These are phyloP conservation scores for Thalassiosira livingstoniorum DNA, from an alignment of 352 stramenopile genomes.

Conservation along the genomic window DNA sequence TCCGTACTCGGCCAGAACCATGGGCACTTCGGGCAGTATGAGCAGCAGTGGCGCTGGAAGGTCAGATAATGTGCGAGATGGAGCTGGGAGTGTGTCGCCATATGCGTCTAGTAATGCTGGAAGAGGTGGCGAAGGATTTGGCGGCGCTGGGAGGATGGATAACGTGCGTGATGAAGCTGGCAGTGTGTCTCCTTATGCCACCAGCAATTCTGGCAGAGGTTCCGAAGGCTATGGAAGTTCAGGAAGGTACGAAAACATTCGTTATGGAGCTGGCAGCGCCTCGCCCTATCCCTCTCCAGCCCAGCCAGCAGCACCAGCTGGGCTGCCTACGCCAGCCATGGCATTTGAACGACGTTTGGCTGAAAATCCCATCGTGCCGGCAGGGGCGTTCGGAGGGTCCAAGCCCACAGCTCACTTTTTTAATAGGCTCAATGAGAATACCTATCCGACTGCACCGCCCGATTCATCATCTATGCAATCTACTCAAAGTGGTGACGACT, in stretches of 20 bases:
- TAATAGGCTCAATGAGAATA: slow-evolving; percentile 2
- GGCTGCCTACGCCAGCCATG: slow-evolving; percentile 52
- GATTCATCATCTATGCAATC: background rate
- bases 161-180: slow-evolving; percentile 43
- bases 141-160: slow-evolving; percentile 21
- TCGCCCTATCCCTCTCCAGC: slow-evolving; percentile 11
- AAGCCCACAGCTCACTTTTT: slow-evolving; percentile 60
- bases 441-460: too few species aligned
- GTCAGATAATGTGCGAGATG: slow-evolving; percentile 51
- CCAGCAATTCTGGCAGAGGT: background rate
- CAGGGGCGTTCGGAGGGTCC: slow-evolving; percentile 59
- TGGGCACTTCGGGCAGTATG: slow-evolving; percentile 7
- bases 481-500: background rate
- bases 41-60: slow-evolving; percentile 1
- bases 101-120: too few species aligned
- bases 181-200: background rate
- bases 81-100: slow-evolving; percentile 31
- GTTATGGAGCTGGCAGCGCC: too few species aligned
- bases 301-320: slow-evolving; percentile 13
- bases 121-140: too few species aligned
- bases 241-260: background rate
- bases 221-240: background rate
- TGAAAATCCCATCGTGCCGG: slow-evolving; percentile 59
- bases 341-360: slow-evolving; percentile 56
- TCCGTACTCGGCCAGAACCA: background rate